phyloP scores from a whole-genome alignment of 441 rosid genomes.

The Mallotus japonicus region DNA sequence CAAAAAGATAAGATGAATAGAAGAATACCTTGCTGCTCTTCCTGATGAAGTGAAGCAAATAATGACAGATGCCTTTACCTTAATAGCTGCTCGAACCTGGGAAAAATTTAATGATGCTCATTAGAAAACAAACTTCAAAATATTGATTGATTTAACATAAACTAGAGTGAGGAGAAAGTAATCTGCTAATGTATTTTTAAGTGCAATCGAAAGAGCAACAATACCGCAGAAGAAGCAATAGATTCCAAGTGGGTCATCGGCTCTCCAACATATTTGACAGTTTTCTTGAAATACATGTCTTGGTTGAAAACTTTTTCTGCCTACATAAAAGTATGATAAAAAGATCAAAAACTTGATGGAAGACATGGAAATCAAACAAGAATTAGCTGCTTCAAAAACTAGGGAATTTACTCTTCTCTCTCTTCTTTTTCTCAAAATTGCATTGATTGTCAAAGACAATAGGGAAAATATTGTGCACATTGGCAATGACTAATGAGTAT shows the following conservation, averaged over 20 bases:
- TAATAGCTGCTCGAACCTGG: conserved; percentile 92
- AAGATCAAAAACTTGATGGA: background rate
- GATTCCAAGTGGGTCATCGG: conserved; percentile 98
- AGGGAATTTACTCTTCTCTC: background rate
- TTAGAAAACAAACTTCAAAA: conserved; percentile 17
- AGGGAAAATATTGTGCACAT: background rate
- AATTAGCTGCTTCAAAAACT: background rate
- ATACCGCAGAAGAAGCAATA: conserved; percentile 96
- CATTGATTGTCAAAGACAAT: background rate
- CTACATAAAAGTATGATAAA: conserved; percentile 29
- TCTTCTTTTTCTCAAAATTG: background rate
- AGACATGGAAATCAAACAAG: background rate
- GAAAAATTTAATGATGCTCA: conserved; percentile 14
- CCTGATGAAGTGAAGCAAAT: conserved; percentile 94
- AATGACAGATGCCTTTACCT: conserved; percentile 88
- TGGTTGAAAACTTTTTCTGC: conserved; percentile 98
- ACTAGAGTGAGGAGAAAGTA: background rate
- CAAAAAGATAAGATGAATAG: background rate
- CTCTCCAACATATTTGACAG: conserved; percentile 91
- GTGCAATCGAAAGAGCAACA: conserved; percentile 14
- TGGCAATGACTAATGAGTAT: background rate
- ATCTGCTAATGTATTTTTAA: background rate
- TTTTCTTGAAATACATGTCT: conserved; percentile 86
- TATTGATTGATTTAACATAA: background rate
- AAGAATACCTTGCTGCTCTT: conserved; percentile 79